Conservation (phyloP, 768 basidiomycete genomes). For the Mrakia frigida region DNA sequence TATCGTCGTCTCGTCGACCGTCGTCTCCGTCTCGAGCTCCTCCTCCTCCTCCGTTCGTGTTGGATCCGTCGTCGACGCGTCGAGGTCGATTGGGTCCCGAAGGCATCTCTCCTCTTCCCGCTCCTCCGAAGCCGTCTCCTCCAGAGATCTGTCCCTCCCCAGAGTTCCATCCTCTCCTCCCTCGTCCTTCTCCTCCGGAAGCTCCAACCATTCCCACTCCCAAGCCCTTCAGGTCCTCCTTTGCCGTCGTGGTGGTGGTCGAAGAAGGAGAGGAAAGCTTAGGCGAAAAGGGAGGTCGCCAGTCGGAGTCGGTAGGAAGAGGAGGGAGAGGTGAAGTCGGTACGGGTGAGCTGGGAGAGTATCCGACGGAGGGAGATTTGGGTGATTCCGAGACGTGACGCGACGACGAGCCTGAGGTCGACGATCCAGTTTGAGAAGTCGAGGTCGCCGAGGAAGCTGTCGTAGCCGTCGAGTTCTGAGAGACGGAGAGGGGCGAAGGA, state of each 20-base stretch:
- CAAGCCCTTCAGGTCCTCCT: background rate
- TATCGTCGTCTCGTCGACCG: background rate
- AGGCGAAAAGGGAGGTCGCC: background rate
- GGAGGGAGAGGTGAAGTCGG: background rate
- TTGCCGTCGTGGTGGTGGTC: background rate
- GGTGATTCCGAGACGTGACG: background rate
- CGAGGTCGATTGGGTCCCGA: constrained; percentile 11
- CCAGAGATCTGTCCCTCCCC: background rate
- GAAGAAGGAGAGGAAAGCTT: background rate
- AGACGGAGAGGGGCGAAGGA: background rate
- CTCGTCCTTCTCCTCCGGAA: background rate
- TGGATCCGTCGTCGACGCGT: background rate
- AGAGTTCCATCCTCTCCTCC: background rate
- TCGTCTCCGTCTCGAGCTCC: background rate
- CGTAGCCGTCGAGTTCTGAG: background rate
- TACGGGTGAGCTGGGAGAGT: background rate
- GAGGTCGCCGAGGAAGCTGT: background rate
- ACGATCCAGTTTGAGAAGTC: background rate
- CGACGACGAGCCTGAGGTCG: background rate
- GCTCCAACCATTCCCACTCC: background rate
- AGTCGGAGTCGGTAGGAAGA: background rate
- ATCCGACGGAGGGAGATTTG: background rate
- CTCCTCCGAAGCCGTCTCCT: background rate
- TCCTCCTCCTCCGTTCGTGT: background rate
- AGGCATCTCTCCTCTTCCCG: background rate